Percentiles rank a stretch among this genome's conserved stretches.
Conservation (phyloP, 306 rosid genomes). For the Prinsepia uniflora region DNA sequence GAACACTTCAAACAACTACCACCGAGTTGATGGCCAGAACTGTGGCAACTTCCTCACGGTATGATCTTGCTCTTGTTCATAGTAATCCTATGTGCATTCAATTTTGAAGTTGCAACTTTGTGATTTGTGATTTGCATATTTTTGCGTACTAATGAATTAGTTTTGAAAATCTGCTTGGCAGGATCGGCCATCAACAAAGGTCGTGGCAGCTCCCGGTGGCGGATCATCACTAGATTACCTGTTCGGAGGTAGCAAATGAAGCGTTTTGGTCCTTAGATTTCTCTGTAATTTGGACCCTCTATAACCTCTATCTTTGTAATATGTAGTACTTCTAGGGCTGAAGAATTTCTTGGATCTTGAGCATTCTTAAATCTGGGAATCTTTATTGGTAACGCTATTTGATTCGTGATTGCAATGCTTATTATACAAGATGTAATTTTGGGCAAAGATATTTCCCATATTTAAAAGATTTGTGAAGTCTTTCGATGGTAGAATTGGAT, state of each 20-base stretch:
- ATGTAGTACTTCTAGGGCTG: neutral
- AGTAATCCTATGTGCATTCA: neutral
- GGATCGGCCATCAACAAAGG: conserved; percentile 25
- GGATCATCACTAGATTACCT: conserved; percentile 24
- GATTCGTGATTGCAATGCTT: neutral
- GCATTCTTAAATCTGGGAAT: neutral
- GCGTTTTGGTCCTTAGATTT: neutral
- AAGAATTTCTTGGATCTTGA: neutral
- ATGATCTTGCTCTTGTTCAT: neutral
- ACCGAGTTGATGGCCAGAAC: conserved; percentile 34
- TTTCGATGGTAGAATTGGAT: too few relatives aligned
- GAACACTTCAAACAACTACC: conserved; percentile 25
- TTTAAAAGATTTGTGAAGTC: too few relatives aligned
- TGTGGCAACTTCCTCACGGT: conserved; percentile 31
- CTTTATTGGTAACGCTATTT: neutral
- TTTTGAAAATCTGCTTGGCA: neutral
- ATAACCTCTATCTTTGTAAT: conserved; percentile 6
- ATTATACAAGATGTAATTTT: neutral
- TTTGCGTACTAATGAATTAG: too few relatives aligned
- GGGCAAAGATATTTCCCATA: too few relatives aligned
- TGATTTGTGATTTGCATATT: neutral
- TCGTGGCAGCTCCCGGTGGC: conserved; percentile 22
- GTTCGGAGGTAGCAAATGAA: conserved; percentile 22
- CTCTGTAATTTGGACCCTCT: conserved; percentile 1
- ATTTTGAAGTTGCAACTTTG: neutral